phyloP scores from a whole-genome alignment of 2,329 filamentous ascomycete species.

The Pseudonectria foliicola region DNA sequence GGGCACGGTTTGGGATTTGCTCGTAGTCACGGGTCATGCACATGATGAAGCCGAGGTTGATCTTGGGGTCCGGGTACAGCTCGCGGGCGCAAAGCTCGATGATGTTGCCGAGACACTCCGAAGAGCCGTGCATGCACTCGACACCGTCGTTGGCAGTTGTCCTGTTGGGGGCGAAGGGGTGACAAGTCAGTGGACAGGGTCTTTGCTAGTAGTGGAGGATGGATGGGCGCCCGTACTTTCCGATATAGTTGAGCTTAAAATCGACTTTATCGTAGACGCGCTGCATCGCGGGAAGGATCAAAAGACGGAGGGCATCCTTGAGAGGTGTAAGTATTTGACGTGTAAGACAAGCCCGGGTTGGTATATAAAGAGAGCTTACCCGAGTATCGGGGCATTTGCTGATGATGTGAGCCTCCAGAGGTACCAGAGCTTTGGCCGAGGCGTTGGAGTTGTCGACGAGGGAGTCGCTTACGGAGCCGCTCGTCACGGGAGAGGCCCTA shows the following conservation, averaged over 20 bases:
- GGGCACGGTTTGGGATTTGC: constrained; percentile 67
- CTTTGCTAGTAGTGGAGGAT: neutral
- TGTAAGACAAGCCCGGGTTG: too few species aligned
- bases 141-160: constrained; percentile 74
- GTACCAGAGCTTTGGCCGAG: constrained; percentile 42
- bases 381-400: constrained; percentile 90
- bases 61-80: constrained; percentile 78
- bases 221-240: constrained; percentile 50
- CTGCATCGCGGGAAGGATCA: constrained; percentile 85
- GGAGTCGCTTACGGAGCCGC: constrained; percentile 5
- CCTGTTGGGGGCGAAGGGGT: constrained; percentile 27
- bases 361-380: constrained; percentile 30
- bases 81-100: constrained; percentile 83
- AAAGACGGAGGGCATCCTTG: constrained; percentile 66
- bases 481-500: neutral
- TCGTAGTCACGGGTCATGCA: constrained; percentile 73
- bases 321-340: neutral
- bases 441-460: constrained; percentile 3
- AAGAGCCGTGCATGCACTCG: constrained; percentile 79
- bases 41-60: constrained; percentile 86
- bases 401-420: constrained; percentile 93
- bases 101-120: constrained; percentile 89
- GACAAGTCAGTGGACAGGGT: neutral
- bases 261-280: constrained; percentile 75
- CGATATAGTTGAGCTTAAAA: constrained; percentile 87